Percentiles rank a stretch among this genome's conserved stretches.
Conservation (phyloP, 2,329 filamentous ascomycete species). For the Microdochium paspali region DNA sequence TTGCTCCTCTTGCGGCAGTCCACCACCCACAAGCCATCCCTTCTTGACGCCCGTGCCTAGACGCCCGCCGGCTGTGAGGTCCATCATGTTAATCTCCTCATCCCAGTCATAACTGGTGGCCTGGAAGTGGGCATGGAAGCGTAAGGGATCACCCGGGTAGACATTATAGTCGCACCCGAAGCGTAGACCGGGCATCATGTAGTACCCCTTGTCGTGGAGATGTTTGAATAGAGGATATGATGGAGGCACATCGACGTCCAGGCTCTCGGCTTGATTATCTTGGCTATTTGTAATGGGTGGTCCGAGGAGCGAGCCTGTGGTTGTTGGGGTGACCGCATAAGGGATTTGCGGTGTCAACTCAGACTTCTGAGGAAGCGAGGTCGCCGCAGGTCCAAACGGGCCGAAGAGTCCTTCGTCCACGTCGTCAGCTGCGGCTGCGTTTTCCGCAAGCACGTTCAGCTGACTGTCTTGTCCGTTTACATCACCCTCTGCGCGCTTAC, state of each 20-base stretch:
- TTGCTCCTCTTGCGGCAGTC: constrained; percentile 23
- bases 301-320: constrained; percentile 11
- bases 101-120: constrained; percentile 82
- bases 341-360: constrained; percentile 5
- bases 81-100: constrained; percentile 72
- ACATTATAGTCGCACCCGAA: constrained; percentile 93
- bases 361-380: background rate
- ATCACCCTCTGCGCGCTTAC: constrained; percentile 18
- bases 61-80: constrained; percentile 77
- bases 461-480: constrained; percentile 13
- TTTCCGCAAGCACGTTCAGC: constrained; percentile 28
- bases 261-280: background rate
- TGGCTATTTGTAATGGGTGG: background rate
- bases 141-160: constrained; percentile 88
- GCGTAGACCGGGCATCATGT: constrained; percentile 81
- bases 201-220: constrained; percentile 72
- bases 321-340: constrained; percentile 25
- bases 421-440: background rate
- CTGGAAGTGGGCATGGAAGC: constrained; percentile 93
- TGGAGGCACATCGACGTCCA: constrained; percentile 22
- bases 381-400: background rate
- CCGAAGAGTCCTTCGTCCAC: background rate
- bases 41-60: constrained; percentile 95
- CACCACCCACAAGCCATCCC: constrained; percentile 76
- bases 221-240: constrained; percentile 73